These are phyloP conservation scores for Cyanodermella asteris DNA, from an alignment of 2,329 filamentous ascomycete species.

Conservation along the genomic window DNA sequence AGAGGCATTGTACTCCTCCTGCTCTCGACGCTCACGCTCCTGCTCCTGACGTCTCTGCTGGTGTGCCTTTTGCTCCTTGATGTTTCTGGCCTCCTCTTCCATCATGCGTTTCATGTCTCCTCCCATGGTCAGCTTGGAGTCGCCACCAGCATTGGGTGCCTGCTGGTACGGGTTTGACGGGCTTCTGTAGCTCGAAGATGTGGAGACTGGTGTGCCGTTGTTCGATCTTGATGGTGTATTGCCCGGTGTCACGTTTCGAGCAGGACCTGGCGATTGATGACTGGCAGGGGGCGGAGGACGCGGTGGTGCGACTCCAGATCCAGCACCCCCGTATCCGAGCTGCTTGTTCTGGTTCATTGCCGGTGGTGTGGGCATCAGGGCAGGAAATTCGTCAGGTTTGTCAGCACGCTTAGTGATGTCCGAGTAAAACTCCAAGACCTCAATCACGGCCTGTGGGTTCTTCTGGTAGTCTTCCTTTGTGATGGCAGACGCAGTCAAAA, in stretches of 20 bases:
- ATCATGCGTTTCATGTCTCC: constrained; percentile 24
- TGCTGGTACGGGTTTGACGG: constrained; percentile 38
- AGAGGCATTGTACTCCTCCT: constrained; percentile 76
- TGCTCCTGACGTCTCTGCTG: constrained; percentile 13
- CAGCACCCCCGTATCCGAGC: constrained; percentile 35
- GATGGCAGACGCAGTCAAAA: constrained; percentile 87
- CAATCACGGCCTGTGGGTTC: constrained; percentile 61
- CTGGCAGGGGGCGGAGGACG: constrained; percentile 37
- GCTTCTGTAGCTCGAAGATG: too few species aligned
- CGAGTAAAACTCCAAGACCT: constrained; percentile 48
- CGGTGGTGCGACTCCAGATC: constrained; percentile 42
- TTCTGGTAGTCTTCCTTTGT: constrained; percentile 98
- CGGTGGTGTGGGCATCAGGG: constrained; percentile 42
- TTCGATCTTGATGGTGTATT: constrained; percentile 13
- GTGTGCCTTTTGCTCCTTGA: constrained; percentile 13
- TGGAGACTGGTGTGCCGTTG: constrained; percentile 14
- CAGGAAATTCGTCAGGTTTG: constrained; percentile 36
- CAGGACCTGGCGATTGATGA: constrained; percentile 19
- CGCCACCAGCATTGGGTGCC: constrained; percentile 20
- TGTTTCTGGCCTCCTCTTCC: constrained; percentile 31
- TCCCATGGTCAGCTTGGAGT: constrained; percentile 35
- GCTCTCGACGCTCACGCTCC: constrained; percentile 49
- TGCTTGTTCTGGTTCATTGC: constrained; percentile 37
- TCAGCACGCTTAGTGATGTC: constrained; percentile 44
- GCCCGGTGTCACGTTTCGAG: constrained; percentile 14